Evolutionary conservation across 202 grass and related monocot species (phyloP).

Genomic region (Dendrocalamus latiflorus): DNA sequence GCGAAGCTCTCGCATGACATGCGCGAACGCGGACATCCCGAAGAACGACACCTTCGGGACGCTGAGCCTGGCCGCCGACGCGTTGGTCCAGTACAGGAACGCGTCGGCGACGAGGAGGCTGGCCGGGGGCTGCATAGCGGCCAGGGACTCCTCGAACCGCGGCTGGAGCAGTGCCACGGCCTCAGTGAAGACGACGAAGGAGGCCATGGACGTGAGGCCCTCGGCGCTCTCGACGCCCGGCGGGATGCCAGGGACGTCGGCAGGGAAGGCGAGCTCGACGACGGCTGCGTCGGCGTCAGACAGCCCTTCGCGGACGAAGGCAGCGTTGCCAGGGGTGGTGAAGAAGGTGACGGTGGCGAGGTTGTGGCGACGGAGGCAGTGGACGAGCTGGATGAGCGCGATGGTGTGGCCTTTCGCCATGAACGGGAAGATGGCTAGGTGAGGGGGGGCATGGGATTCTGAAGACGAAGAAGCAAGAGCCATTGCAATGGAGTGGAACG

Average conservation of each 20-base stretch:
- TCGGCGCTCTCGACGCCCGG: conserved; percentile 50
- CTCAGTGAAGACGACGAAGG: conserved; percentile 35
- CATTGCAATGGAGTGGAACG: background rate
- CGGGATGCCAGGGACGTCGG: conserved; percentile 18
- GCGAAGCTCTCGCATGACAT: conserved; percentile 16
- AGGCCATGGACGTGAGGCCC: conserved; percentile 35
- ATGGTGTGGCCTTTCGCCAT: conserved; percentile 66
- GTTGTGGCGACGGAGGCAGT: conserved; percentile 31
- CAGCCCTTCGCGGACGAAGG: conserved; percentile 32
- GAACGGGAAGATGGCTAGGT: conserved; percentile 59
- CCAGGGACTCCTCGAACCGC: conserved; percentile 38
- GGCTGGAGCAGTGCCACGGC: conserved; percentile 36
- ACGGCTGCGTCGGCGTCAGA: background rate
- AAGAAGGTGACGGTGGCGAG: conserved; percentile 53
- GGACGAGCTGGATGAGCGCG: conserved; percentile 54
- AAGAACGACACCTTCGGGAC: conserved; percentile 48
- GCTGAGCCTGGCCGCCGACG: conserved; percentile 4
- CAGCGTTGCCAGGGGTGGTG: conserved; percentile 42
- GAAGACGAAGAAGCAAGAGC: background rate
- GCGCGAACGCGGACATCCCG: conserved; percentile 43
- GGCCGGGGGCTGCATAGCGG: background rate
- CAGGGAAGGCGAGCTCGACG: conserved; percentile 39
- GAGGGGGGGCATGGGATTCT: conserved; percentile 4
- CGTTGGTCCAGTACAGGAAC: conserved; percentile 41
- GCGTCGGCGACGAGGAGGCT: conserved; percentile 44